phyloP scores from a whole-genome alignment of 192 early-diverging fungal species.

The Chytriomyces hyalinus region DNA sequence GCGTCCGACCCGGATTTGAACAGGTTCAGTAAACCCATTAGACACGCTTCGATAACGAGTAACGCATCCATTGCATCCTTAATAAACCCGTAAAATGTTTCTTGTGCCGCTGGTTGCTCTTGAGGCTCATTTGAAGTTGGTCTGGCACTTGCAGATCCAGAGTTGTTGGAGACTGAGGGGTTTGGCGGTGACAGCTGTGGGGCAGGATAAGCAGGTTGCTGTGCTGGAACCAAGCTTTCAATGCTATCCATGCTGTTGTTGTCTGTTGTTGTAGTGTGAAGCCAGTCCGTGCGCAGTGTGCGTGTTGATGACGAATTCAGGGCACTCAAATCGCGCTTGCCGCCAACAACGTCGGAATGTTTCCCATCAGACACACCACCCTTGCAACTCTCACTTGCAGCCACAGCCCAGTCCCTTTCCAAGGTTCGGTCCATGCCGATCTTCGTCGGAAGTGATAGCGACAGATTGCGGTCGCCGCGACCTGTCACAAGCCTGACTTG shows the following conservation, averaged over 20 bases:
- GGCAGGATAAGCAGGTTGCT: not conserved
- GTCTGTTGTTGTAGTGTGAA: not conserved
- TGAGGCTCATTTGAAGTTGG: not conserved
- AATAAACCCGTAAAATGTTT: slow-evolving; percentile 26
- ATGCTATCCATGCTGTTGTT: not conserved
- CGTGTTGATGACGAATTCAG: too few species aligned
- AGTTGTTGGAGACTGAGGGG: not conserved
- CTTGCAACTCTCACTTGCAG: too few species aligned
- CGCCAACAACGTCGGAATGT: too few species aligned
- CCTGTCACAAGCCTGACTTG: too few species aligned
- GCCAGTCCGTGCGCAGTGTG: too few species aligned
- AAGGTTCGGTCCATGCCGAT: too few species aligned
- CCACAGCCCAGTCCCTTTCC: too few species aligned
- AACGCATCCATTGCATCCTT: slow-evolving; percentile 18
- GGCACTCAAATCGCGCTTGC: too few species aligned
- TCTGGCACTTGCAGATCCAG: not conserved
- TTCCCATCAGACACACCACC: too few species aligned
- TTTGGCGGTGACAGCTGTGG: not conserved
- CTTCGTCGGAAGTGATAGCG: too few species aligned
- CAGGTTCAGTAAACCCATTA: slow-evolving; percentile 1
- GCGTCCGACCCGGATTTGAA: not conserved
- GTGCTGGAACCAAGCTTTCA: not conserved
- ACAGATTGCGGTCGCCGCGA: too few species aligned
- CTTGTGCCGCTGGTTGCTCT: not conserved
- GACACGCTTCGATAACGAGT: slow-evolving; percentile 15